Conservation (phyloP, 345 rosid species). For the Eucalyptus coolabah region DNA sequence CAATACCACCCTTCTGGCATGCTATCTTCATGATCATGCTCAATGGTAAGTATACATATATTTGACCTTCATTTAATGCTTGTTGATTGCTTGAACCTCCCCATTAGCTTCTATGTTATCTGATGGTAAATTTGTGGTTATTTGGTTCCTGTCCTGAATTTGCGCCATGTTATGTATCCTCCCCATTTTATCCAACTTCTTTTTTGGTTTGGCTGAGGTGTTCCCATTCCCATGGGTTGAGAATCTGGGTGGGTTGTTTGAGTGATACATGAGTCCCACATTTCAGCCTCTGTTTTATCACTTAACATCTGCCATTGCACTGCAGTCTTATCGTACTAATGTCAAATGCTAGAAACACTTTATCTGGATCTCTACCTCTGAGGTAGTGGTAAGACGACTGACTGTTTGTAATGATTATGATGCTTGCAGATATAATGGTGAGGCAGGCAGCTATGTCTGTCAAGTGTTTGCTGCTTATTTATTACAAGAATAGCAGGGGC, state of each 20-base stretch:
- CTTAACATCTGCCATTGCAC: not conserved
- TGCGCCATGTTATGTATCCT: not conserved
- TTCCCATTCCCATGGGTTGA: not conserved
- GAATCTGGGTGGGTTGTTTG: not conserved
- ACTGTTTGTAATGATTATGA: not conserved
- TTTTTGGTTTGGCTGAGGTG: not conserved
- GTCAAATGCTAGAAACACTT: not conserved
- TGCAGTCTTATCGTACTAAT: not conserved
- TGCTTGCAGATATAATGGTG: constrained; percentile 38
- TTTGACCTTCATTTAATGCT: not conserved
- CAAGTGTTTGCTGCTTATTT: constrained; percentile 43
- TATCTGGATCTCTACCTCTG: not conserved
- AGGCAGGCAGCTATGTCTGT: constrained; percentile 43
- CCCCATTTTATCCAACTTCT: not conserved
- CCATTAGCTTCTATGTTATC: not conserved
- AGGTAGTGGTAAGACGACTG: not conserved
- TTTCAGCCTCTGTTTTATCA: not conserved
- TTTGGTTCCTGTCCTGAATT: not conserved
- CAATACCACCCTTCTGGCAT: constrained; percentile 53
- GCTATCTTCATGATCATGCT: constrained; percentile 41
- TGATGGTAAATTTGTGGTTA: not conserved
- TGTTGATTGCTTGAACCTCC: not conserved
- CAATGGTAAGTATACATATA: constrained; percentile 21
- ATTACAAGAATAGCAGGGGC: constrained; percentile 43
- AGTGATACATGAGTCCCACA: not conserved